These are phyloP conservation scores for Kazachstania bromeliacearum DNA, from an alignment of 805 yeast species.

Conservation along the genomic window DNA sequence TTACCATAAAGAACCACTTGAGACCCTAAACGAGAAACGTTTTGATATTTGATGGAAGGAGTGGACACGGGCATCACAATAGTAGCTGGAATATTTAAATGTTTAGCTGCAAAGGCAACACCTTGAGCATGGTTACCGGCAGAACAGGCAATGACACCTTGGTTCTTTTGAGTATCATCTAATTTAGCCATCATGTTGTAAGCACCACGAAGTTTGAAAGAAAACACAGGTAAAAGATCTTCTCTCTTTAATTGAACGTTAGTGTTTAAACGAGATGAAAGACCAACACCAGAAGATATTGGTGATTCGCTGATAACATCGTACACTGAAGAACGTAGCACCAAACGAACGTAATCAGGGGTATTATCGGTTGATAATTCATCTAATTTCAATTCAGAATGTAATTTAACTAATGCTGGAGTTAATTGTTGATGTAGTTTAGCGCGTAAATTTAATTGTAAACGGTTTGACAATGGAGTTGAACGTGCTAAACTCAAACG, in stretches of 20 bases:
- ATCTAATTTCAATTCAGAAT: conserved; percentile 27
- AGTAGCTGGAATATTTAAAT: conserved; percentile 82
- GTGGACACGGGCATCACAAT: conserved; percentile 98
- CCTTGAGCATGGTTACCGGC: conserved; percentile 99
- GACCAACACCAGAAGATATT: conserved; percentile 58
- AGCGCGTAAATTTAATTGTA: conserved; percentile 8
- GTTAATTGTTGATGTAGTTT: conserved; percentile 11
- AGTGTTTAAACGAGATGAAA: conserved; percentile 67
- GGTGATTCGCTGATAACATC: conserved; percentile 93
- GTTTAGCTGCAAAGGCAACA: conserved; percentile 85
- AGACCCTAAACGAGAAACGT: conserved; percentile 87
- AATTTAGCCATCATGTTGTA: conserved; percentile 93
- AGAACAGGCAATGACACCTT: conserved; percentile 94
- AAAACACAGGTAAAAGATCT: conserved; percentile 88
- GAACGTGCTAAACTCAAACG: conserved; percentile 1
- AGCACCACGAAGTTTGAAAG: conserved; percentile 95
- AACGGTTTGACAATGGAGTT: conserved; percentile 2
- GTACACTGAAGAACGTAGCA: conserved; percentile 85
- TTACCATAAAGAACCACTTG: conserved; percentile 90
- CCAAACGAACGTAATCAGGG: conserved; percentile 91
- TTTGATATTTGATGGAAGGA: conserved; percentile 87
- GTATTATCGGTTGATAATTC: conserved; percentile 53
- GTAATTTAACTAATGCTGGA: conserved; percentile 19
- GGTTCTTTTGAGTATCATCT: conserved; percentile 44
- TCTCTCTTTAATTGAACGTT: conserved; percentile 80